A percentile compares a stretch with the other conserved stretches of the same genome.
These are phyloP conservation scores for Rhizopus stolonifer DNA, from an alignment of 371 early-diverging fungal genomes.

Conservation along the genomic window DNA sequence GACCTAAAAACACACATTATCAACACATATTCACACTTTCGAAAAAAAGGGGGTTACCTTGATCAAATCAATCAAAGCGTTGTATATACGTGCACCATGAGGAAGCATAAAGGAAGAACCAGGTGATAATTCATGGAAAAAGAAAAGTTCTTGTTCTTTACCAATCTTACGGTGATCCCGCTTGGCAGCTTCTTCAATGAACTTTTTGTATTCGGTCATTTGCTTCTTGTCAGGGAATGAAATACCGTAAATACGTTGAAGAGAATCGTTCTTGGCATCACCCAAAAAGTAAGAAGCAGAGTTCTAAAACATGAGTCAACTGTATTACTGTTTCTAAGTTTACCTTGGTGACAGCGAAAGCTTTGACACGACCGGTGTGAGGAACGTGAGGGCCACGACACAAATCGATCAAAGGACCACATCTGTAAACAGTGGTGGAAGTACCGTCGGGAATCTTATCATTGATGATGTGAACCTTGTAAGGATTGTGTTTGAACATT, in stretches of 20 bases:
- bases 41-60: slow-evolving; percentile 43
- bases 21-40: too few species aligned
- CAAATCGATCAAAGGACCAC: slow-evolving; percentile 98
- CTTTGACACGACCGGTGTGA: slow-evolving; percentile 93
- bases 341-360: slow-evolving; percentile 89
- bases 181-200: slow-evolving; percentile 95
- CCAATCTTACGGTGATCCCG: slow-evolving; percentile 99
- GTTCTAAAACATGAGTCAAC: slow-evolving; percentile 60
- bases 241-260: slow-evolving; percentile 99
- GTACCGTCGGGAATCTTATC: slow-evolving; percentile 95
- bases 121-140: slow-evolving; percentile 96
- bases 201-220: slow-evolving; percentile 93
- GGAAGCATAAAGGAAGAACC: slow-evolving; percentile 98
- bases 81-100: slow-evolving; percentile 96
- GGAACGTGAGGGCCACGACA: slow-evolving; percentile 99
- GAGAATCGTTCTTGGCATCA: slow-evolving; percentile 94
- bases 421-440: slow-evolving; percentile 96
- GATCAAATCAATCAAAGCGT: slow-evolving; percentile 88
- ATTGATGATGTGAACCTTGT: slow-evolving; percentile 93
- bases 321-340: not conserved
- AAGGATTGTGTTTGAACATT: slow-evolving; percentile 98
- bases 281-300: slow-evolving; percentile 98
- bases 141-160: slow-evolving; percentile 94
- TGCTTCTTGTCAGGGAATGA: slow-evolving; percentile 98
- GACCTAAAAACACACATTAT: slow-evolving; percentile 14